A percentile compares a stretch with the other conserved stretches of the same genome.
These are phyloP conservation scores for Petrea volubilis DNA, from an alignment of 257 asterid species.

Conservation along the genomic window DNA sequence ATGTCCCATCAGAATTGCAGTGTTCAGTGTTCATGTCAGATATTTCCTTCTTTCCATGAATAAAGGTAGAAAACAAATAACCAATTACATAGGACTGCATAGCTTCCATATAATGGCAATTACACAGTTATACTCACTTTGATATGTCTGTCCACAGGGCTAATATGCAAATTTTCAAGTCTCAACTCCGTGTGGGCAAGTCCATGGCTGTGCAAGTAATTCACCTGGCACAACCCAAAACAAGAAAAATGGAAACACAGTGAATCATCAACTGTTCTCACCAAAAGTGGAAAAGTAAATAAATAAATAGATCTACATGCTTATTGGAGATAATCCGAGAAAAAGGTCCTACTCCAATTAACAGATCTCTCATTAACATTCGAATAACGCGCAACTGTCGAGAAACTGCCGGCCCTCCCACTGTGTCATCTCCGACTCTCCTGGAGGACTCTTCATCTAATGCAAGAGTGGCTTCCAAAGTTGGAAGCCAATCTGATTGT, in stretches of 20 bases:
- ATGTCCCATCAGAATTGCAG: constrained; percentile 11
- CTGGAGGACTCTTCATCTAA: constrained; percentile 84
- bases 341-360: constrained; percentile 72
- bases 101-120: constrained; percentile 18
- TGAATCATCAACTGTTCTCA: not conserved
- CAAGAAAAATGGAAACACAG: constrained; percentile 5
- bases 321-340: constrained; percentile 8
- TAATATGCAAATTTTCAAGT: constrained; percentile 86
- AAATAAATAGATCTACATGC: not conserved
- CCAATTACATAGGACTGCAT: not conserved
- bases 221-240: constrained; percentile 59
- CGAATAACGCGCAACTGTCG: constrained; percentile 82
- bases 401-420: constrained; percentile 94
- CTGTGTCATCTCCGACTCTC: constrained; percentile 86
- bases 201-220: constrained; percentile 95
- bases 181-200: constrained; percentile 95
- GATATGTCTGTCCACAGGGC: constrained; percentile 89
- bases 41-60: not conserved
- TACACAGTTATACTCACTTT: constrained; percentile 57
- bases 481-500: constrained; percentile 95
- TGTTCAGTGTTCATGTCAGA: not conserved
- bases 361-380: constrained; percentile 86
- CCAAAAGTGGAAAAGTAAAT: not conserved
- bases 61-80: constrained; percentile 3
- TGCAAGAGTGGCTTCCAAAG: constrained; percentile 92